These are phyloP conservation scores for Exophiala viscosa DNA, from an alignment of 2,329 filamentous ascomycete species.

Conservation along the genomic window DNA sequence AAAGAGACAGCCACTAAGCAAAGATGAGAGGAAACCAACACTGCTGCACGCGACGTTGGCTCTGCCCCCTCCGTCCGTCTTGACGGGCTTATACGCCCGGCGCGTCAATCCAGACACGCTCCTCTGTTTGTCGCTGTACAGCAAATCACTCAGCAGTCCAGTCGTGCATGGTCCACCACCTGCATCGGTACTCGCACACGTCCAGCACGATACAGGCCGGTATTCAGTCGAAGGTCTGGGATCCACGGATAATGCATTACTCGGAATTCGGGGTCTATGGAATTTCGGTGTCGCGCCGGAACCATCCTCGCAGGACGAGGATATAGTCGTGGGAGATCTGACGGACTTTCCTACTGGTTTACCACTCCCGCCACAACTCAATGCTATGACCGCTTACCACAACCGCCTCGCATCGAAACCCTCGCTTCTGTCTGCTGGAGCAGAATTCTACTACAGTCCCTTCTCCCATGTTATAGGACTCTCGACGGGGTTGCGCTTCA, in stretches of 20 bases:
- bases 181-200: conserved; percentile 43
- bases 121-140: conserved; percentile 64
- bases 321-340: neutral
- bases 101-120: conserved; percentile 74
- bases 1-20: conserved; percentile 38
- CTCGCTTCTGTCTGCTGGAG: conserved; percentile 83
- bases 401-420: conserved; percentile 25
- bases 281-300: conserved; percentile 75
- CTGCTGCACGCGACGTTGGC: conserved; percentile 45
- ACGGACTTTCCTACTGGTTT: conserved; percentile 19
- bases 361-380: conserved; percentile 30
- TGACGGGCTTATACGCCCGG: conserved; percentile 81
- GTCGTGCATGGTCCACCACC: conserved; percentile 45
- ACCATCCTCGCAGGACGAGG: neutral
- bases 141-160: conserved; percentile 35
- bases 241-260: conserved; percentile 83
- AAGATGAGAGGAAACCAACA: conserved; percentile 37
- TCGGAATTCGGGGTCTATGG: conserved; percentile 85
- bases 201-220: conserved; percentile 72
- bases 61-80: conserved; percentile 66
- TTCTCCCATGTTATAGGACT: conserved; percentile 91
- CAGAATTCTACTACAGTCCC: conserved; percentile 91
- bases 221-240: conserved; percentile 88
- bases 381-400: conserved; percentile 29
- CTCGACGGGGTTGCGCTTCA: conserved; percentile 83